A percentile compares a stretch with the other conserved stretches of the same genome.
Evolutionary conservation across 352 stramenopile species (phyloP).

Genomic region (Albugo candida): DNA sequence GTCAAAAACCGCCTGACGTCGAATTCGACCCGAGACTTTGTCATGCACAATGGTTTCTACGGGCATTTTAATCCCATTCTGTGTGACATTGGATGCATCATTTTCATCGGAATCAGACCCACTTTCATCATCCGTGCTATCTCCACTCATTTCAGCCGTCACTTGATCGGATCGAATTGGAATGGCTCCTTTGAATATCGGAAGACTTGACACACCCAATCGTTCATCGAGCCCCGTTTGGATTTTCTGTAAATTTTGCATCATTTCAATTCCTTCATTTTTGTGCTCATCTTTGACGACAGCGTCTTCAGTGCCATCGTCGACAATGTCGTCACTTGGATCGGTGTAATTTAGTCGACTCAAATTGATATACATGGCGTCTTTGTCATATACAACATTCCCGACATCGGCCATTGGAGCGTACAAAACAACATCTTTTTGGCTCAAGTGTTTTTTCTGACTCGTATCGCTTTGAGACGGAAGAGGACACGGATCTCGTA

Average conservation of each 20-base stretch:
- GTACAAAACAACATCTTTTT: constrained; percentile 92
- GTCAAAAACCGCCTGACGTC: constrained; percentile 62
- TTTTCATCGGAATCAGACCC: constrained; percentile 7
- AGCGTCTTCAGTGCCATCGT: too few relatives aligned
- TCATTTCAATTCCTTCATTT: constrained; percentile 87
- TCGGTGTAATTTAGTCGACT: constrained; percentile 89
- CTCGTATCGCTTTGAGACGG: constrained; percentile 29
- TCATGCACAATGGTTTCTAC: constrained; percentile 50
- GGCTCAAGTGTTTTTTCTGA: constrained; percentile 65
- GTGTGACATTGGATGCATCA: too few relatives aligned
- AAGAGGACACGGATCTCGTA: constrained; percentile 94
- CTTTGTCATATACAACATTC: constrained; percentile 97
- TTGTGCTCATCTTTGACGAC: too few relatives aligned
- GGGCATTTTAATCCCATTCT: constrained; percentile 34
- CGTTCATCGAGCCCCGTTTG: constrained; percentile 87
- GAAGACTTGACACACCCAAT: constrained; percentile 83
- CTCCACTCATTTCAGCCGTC: constrained; percentile 9
- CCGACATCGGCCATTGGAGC: constrained; percentile 84
- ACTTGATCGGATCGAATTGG: constrained; percentile 67
- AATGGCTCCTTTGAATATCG: constrained; percentile 90
- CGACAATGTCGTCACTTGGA: constrained; percentile 39
- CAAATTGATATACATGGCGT: constrained; percentile 99
- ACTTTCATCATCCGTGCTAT: constrained; percentile 21
- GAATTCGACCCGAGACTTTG: constrained; percentile 32
- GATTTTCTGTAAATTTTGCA: constrained; percentile 88